These are phyloP conservation scores for Ensete glaucum DNA, from an alignment of 176 grass and related monocot genomes.

Conservation along the genomic window DNA sequence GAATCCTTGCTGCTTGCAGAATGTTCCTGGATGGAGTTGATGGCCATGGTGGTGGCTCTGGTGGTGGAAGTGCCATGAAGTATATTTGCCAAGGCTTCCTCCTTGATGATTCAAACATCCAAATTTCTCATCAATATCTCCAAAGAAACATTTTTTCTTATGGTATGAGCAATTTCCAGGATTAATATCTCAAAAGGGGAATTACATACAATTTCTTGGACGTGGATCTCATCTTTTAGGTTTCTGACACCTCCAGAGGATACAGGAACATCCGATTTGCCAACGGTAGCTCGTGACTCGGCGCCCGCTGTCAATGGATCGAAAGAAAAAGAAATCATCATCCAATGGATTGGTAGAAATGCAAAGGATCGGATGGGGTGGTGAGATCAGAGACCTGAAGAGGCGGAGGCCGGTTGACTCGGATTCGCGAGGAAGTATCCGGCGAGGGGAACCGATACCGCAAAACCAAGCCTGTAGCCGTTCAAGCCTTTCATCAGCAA, in stretches of 20 bases:
- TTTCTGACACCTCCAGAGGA: neutral
- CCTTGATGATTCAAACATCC: neutral
- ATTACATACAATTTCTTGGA: conserved; percentile 3
- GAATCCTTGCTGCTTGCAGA: neutral
- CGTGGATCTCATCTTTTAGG: conserved; percentile 5
- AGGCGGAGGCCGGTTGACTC: neutral
- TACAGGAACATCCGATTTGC: neutral
- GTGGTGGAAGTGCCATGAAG: neutral
- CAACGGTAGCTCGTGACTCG: neutral
- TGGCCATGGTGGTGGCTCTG: neutral
- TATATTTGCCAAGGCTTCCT: conserved; percentile 6
- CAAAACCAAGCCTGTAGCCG: neutral
- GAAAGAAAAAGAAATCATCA: neutral
- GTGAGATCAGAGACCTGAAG: neutral
- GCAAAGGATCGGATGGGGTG: neutral
- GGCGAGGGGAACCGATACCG: neutral
- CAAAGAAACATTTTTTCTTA: neutral
- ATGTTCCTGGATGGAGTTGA: neutral
- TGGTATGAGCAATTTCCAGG: too few species aligned
- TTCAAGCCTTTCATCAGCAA: neutral
- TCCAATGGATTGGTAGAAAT: neutral
- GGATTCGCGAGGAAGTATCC: neutral
- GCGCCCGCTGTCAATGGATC: neutral
- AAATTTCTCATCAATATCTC: neutral
- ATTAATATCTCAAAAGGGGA: neutral